Percentiles rank a stretch among this genome's conserved stretches.
These are phyloP conservation scores for Venturia effusa DNA, from an alignment of 2,329 filamentous ascomycete genomes.

Conservation along the genomic window DNA sequence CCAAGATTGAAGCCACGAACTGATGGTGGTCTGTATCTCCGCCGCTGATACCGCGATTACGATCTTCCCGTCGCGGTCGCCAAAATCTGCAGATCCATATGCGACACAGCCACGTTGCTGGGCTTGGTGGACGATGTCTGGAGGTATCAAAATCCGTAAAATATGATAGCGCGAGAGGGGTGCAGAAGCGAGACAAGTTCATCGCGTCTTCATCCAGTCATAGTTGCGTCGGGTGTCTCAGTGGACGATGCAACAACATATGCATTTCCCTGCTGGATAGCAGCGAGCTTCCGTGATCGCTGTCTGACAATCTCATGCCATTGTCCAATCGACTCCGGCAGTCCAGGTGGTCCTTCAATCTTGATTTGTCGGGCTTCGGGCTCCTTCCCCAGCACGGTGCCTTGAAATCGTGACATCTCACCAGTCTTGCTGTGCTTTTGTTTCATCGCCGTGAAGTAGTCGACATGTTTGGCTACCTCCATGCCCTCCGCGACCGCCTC, in stretches of 20 bases:
- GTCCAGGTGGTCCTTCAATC: slow-evolving; percentile 6
- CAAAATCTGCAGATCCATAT: background rate
- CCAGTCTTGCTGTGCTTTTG: slow-evolving; percentile 87
- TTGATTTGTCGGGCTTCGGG: slow-evolving; percentile 45
- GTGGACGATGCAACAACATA: background rate
- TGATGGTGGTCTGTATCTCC: background rate
- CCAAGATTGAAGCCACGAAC: background rate
- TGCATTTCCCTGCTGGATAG: background rate
- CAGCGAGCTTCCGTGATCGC: slow-evolving; percentile 7
- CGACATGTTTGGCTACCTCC: slow-evolving; percentile 29
- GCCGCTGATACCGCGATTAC: background rate
- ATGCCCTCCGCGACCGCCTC: slow-evolving; percentile 38
- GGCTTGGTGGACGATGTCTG: background rate
- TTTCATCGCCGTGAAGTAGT: slow-evolving; percentile 51
- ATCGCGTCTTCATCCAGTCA: slow-evolving; percentile 3
- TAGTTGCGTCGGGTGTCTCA: slow-evolving; percentile 1
- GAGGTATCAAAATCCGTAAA: background rate
- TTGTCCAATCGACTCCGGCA: slow-evolving; percentile 10
- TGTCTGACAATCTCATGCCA: slow-evolving; percentile 8
- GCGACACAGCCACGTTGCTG: background rate
- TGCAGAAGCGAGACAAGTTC: background rate
- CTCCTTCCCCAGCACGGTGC: slow-evolving; percentile 69
- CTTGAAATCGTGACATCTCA: slow-evolving; percentile 75
- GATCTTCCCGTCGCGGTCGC: background rate
- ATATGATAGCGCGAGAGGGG: background rate